Percentiles rank a stretch among this genome's conserved stretches.
Conservation (phyloP, 1,284 basidiomycete genomes). For the Ganoderma leucocontextum region DNA sequence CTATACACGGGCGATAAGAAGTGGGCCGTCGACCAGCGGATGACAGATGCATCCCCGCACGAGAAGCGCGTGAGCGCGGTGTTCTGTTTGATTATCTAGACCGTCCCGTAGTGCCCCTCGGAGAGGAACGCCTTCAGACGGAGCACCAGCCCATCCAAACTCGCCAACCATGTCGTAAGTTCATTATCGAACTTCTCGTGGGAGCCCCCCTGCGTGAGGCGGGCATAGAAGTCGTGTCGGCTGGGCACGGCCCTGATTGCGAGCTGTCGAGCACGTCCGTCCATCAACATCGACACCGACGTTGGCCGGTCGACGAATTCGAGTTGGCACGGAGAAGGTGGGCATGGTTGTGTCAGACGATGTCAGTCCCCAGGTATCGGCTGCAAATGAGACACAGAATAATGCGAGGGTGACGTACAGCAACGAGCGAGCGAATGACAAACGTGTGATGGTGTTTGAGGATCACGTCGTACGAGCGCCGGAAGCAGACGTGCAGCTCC, state of each 20-base stretch:
- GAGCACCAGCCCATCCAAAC: slow-evolving; percentile 76
- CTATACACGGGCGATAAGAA: slow-evolving; percentile 24
- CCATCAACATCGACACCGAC: neutral
- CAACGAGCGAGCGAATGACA: slow-evolving; percentile 84
- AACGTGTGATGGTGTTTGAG: slow-evolving; percentile 88
- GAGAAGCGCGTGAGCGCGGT: slow-evolving; percentile 7
- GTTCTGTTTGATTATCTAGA: slow-evolving; percentile 40
- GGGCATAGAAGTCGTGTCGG: slow-evolving; percentile 85
- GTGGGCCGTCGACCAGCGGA: neutral
- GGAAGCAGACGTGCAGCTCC: slow-evolving; percentile 88
- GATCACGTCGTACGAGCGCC: slow-evolving; percentile 85
- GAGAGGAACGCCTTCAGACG: slow-evolving; percentile 76
- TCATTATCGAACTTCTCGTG: slow-evolving; percentile 79
- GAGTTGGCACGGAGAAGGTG: neutral
- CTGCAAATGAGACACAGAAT: neutral
- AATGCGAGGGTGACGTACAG: slow-evolving; percentile 60
- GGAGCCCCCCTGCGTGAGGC: slow-evolving; percentile 85
- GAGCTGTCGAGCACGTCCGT: slow-evolving; percentile 57
- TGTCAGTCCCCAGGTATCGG: neutral
- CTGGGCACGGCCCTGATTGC: slow-evolving; percentile 95
- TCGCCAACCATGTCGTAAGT: slow-evolving; percentile 82
- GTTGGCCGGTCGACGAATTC: neutral
- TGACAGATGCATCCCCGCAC: slow-evolving; percentile 11
- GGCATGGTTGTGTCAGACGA: neutral
- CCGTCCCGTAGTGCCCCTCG: slow-evolving; percentile 70